Base-by-base conservation (phyloP, 2,329 filamentous ascomycete genomes). In the Diaporthe vexans region DNA sequence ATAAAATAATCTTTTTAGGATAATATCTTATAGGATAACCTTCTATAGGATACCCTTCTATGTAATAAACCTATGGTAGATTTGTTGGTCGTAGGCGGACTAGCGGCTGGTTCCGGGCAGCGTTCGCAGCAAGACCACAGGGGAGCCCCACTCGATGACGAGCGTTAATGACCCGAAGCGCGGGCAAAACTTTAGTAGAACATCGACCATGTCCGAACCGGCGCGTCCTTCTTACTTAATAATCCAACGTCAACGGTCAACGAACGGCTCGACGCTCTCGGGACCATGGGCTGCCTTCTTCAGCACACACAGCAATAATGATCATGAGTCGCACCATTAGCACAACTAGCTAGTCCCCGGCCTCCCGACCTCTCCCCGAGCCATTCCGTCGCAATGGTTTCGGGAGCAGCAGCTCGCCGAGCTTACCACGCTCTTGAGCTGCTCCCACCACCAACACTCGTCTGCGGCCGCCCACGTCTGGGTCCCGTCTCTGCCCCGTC, bases 321-420 rank as follows among this genome's bases (percentile, higher is more conserved):
- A 76, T 56, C 46, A 76, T 74, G 74, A 76, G 46, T 67, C 58
- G 35, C 72, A 52, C 33, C 46, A 40, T 33, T 26, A 35, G 26
- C 24, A 63, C 29, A 57, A 46, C n/a, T 46, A 72, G 72, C 37
- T 76, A 74, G 68, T 71, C 40, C 26, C 58, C 33, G 40, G 51
- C 57, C 61, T 35, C 51, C 61, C 67, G 21, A 40, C 21, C 65
- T 35, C 24, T 24, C 26, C 52, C 52, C 43, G 15, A 58, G 43
- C 37, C 54, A 56, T 68, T 51, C 58, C 37, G 17, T 43, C 80
- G 85, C 78, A 78, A 89, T 89, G 87, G 85, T 84, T 81, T 84
- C 85, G 83, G 86, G 85, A 82, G 84, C 79, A 74, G 80, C 84
- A 80, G 79, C 87, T 86, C 78, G 85, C 85, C 79, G 83, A 83